A percentile compares a stretch with the other conserved stretches of the same genome.
Conservation (phyloP, 1,284 basidiomycete genomes). For the Cryptococcus sp. region DNA sequence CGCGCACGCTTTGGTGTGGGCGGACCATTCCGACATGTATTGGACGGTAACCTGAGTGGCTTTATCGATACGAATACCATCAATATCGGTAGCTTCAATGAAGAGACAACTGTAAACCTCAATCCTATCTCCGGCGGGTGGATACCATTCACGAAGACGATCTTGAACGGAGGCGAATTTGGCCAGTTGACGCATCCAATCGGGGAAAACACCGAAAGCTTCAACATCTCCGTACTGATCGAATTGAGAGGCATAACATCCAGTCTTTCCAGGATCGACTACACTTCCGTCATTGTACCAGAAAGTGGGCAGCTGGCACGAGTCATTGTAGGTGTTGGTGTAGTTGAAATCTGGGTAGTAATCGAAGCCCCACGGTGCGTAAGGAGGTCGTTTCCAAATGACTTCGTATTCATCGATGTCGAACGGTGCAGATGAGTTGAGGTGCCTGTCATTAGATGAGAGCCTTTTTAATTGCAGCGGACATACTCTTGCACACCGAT, state of each 20-base stretch:
- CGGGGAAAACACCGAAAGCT: slow-evolving; percentile 82
- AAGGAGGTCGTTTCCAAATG: slow-evolving; percentile 69
- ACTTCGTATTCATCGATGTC: slow-evolving; percentile 65
- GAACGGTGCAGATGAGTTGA: slow-evolving; percentile 78
- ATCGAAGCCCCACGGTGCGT: slow-evolving; percentile 76
- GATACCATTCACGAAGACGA: slow-evolving; percentile 82
- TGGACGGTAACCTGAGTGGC: slow-evolving; percentile 82
- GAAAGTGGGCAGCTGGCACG: slow-evolving; percentile 70
- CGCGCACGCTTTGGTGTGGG: slow-evolving; percentile 69
- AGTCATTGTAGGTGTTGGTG: slow-evolving; percentile 57
- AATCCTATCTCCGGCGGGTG: slow-evolving; percentile 68
- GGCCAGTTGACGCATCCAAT: slow-evolving; percentile 77
- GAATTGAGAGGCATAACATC: slow-evolving; percentile 76
- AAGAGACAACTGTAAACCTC: slow-evolving; percentile 74
- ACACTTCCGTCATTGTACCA: slow-evolving; percentile 69
- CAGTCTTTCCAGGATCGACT: slow-evolving; percentile 57
- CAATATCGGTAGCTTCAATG: slow-evolving; percentile 78
- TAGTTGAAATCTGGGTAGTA: slow-evolving; percentile 73
- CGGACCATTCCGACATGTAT: slow-evolving; percentile 69
- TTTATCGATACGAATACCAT: slow-evolving; percentile 91
- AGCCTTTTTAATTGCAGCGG: neutral
- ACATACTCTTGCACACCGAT: slow-evolving; percentile 72
- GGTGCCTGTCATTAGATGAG: slow-evolving; percentile 52
- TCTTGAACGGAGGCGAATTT: slow-evolving; percentile 94
- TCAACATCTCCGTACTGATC: slow-evolving; percentile 94